A percentile compares a stretch with the other conserved stretches of the same genome.
phyloP scores from a whole-genome alignment of 2,329 filamentous ascomycete species.

The Cryphonectria naterciae region DNA sequence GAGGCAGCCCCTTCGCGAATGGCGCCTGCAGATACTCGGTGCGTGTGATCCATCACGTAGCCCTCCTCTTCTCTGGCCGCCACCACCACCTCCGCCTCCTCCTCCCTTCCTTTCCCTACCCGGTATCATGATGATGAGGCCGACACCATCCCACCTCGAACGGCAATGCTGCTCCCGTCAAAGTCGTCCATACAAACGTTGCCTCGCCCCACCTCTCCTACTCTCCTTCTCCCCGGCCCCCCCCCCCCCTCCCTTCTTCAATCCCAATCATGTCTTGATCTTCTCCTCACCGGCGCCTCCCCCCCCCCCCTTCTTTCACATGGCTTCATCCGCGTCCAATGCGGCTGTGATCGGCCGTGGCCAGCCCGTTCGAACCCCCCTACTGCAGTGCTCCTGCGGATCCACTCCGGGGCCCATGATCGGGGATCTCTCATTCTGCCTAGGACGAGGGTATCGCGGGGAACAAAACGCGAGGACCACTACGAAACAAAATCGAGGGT shows the following conservation, averaged over 20 bases:
- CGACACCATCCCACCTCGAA: neutral
- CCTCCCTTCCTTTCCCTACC: too few relatives aligned
- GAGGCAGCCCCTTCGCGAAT: neutral
- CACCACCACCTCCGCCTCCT: neutral
- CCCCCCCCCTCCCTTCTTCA: neutral
- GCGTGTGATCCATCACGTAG: conserved; percentile 14
- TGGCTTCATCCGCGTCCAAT: neutral
- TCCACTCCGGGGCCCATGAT: neutral
- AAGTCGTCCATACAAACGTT: neutral
- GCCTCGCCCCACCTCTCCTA: neutral
- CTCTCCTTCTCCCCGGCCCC: neutral
- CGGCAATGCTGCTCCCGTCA: neutral
- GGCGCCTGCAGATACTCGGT: conserved; percentile 6
- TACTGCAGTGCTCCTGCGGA: neutral
- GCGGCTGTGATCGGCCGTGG: conserved; percentile 2
- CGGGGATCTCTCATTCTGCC: neutral
- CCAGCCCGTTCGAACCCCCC: neutral
- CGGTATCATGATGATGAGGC: conserved; percentile 7
- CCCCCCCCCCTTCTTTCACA: neutral
- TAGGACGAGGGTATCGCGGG: neutral
- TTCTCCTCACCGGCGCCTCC: neutral
- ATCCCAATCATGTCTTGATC: neutral
- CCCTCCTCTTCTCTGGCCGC: neutral
- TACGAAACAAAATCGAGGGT: neutral
- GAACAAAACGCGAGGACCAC: neutral